These are phyloP conservation scores for Metschnikowia shivogae DNA, from an alignment of 805 yeast species.

Conservation along the genomic window DNA sequence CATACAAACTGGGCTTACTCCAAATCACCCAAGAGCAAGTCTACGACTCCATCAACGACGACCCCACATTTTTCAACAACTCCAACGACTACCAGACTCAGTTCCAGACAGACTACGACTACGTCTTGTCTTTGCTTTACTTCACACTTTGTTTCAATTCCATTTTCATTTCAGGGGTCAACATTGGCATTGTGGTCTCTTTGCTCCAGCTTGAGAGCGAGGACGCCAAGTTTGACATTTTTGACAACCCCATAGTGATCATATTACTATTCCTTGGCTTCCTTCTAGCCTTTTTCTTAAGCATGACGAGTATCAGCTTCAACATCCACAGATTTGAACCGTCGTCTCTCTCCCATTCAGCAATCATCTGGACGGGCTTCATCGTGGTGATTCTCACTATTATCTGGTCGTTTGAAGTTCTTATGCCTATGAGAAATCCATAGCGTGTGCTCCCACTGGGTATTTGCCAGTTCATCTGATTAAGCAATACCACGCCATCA, in stretches of 20 bases:
- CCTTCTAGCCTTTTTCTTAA: conserved; percentile 29
- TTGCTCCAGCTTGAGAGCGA: conserved; percentile 23
- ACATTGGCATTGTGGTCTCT: conserved; percentile 36
- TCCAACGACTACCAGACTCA: conserved; percentile 22
- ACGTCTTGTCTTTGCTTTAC: conserved; percentile 33
- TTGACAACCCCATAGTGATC: conserved; percentile 32
- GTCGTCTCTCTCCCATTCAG: conserved; percentile 24
- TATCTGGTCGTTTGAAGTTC: conserved; percentile 16
- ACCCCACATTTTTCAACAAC: conserved; percentile 22
- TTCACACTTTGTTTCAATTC: conserved; percentile 33
- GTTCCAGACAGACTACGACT: conserved; percentile 34
- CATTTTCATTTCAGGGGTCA: conserved; percentile 36
- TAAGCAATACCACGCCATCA: neutral
- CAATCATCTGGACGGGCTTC: conserved; percentile 25
- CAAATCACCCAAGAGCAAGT: conserved; percentile 11
- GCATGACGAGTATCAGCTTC: conserved; percentile 34
- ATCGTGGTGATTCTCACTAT: conserved; percentile 21
- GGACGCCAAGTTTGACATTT: conserved; percentile 22
- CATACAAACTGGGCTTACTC: conserved; percentile 2
- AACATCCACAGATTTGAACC: conserved; percentile 28
- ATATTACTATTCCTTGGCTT: conserved; percentile 30
- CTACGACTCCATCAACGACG: conserved; percentile 35
- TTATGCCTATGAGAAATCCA: neutral
- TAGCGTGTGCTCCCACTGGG: neutral
- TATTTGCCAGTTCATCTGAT: neutral